Conservation (phyloP, 2,329 filamentous ascomycete species). For the Paraphoma chrysanthemicola region DNA sequence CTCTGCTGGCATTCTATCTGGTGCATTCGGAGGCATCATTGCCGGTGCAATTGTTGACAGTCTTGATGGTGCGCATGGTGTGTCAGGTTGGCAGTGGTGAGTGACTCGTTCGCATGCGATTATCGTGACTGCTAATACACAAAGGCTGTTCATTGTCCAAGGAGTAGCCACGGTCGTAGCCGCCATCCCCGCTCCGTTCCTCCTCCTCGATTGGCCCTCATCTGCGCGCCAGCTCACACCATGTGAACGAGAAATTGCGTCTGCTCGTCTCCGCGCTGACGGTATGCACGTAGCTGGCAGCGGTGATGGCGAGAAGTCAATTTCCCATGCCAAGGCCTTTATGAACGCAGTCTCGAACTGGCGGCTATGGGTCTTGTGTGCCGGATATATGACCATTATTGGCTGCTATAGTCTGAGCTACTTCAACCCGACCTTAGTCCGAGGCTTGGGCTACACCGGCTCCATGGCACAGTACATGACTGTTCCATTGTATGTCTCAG, state of each 20-base stretch:
- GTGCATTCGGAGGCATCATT: slow-evolving; percentile 31
- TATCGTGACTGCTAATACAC: background rate
- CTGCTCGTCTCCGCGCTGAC: slow-evolving; percentile 34
- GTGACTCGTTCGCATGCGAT: background rate
- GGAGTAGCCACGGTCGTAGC: slow-evolving; percentile 28
- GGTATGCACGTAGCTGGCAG: slow-evolving; percentile 26
- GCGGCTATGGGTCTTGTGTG: slow-evolving; percentile 29
- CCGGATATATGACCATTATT: slow-evolving; percentile 36
- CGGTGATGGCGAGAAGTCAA: slow-evolving; percentile 20
- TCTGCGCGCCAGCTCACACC: slow-evolving; percentile 52
- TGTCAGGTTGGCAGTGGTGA: slow-evolving; percentile 25
- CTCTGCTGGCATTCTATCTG: slow-evolving; percentile 26
- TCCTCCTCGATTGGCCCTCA: slow-evolving; percentile 34
- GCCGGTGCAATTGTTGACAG: slow-evolving; percentile 26
- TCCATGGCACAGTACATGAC: slow-evolving; percentile 32
- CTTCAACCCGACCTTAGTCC: slow-evolving; percentile 30
- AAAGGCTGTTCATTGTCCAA: slow-evolving; percentile 32
- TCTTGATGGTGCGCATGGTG: slow-evolving; percentile 25
- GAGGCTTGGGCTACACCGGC: slow-evolving; percentile 26
- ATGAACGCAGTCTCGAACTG: slow-evolving; percentile 27
- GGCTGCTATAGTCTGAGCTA: slow-evolving; percentile 34
- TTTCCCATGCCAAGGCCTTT: slow-evolving; percentile 25
- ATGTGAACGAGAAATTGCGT: slow-evolving; percentile 50
- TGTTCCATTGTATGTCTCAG: slow-evolving; percentile 29
- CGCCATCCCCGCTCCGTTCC: slow-evolving; percentile 29